Evolutionary conservation across 345 rosid species (phyloP), one percentile per base, ranked within the genome.

Genomic region (Eucalyptus victrix): DNA sequence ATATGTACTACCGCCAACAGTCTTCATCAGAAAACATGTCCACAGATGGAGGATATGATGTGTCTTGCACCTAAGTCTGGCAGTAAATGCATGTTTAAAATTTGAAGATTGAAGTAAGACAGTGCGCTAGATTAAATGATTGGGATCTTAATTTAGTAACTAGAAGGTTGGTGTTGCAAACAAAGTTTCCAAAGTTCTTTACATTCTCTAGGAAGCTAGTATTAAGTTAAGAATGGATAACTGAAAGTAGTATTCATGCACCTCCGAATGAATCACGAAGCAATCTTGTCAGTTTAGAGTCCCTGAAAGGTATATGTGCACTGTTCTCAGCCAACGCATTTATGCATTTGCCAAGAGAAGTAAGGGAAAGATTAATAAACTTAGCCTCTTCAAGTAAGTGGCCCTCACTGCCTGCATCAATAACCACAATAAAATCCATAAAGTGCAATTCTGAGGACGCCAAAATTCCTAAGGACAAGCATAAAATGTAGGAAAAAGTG

Each of bases 241-340:
- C 32, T 34, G 40, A 88, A 87, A 65, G 37, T 44, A 26, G 83
- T 88, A 86, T 87, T n/a, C 50, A 87, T 88, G 93, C 88, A 97
- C 99, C 99, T 92, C 99, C 99, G 83, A 96, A 97, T 88, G 99
- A 96, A 94, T 96, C 99, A 49, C 99, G 98, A 89, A 97, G 96
- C 94, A 97, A 95, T 93, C 99, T 94, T 80, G 99, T 97, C 90
- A 97, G 92, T 92, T 96, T 97, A 60, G 99, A 97, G 89, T 97
- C 99, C 94, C 99, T 95, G 28, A 96, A 95, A 72, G 99, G 99
- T 93, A 97, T 96, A 91, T 97, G 99, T 40, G 97, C 91, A 92
- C 97, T 92, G 91, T 96, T 96, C 93, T 96, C 99, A 89, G 99
- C 99, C 94, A 97, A 91, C 86, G 99, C 99, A 93, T 97, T 97